These are phyloP conservation scores for Rubroboletus pulcherrimus DNA, from an alignment of 768 basidiomycete species.

Conservation along the genomic window DNA sequence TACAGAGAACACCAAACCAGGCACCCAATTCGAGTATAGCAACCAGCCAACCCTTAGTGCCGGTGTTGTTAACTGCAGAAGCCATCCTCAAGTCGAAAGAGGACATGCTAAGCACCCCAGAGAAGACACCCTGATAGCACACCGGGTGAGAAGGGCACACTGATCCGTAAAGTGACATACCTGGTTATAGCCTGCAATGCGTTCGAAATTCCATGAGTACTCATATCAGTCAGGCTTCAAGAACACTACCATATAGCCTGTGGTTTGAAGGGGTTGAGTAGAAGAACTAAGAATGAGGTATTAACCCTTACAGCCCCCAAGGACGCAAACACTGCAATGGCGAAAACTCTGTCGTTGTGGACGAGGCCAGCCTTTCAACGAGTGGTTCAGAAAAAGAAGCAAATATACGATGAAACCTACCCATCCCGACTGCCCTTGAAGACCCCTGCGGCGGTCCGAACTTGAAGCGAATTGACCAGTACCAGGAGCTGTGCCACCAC, in stretches of 20 bases:
- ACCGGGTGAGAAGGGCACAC: neutral
- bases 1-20: conserved; percentile 70
- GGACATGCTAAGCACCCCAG: conserved; percentile 61
- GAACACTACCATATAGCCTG: conserved; percentile 57
- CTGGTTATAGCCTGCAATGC: conserved; percentile 57
- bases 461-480: conserved; percentile 31
- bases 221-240: conserved; percentile 3
- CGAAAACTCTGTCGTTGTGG: conserved; percentile 61
- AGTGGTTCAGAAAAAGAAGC: neutral
- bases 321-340: conserved; percentile 73
- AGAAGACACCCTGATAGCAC: conserved; percentile 63
- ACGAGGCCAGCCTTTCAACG: conserved; percentile 49
- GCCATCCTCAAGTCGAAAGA: conserved; percentile 54
- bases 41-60: conserved; percentile 68
- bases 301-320: conserved; percentile 61
- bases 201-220: neutral
- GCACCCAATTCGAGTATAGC: conserved; percentile 73
- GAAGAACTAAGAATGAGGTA: neutral
- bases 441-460: conserved; percentile 43
- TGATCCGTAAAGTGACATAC: conserved; percentile 27
- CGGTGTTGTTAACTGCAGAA: conserved; percentile 46
- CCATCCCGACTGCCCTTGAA: conserved; percentile 68
- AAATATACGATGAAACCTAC: conserved; percentile 32
- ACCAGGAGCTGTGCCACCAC: conserved; percentile 38
- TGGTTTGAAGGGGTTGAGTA: conserved; percentile 3